Evolutionary conservation across 2,329 filamentous ascomycete species (phyloP).

Genomic region (Dothistroma septosporum): DNA sequence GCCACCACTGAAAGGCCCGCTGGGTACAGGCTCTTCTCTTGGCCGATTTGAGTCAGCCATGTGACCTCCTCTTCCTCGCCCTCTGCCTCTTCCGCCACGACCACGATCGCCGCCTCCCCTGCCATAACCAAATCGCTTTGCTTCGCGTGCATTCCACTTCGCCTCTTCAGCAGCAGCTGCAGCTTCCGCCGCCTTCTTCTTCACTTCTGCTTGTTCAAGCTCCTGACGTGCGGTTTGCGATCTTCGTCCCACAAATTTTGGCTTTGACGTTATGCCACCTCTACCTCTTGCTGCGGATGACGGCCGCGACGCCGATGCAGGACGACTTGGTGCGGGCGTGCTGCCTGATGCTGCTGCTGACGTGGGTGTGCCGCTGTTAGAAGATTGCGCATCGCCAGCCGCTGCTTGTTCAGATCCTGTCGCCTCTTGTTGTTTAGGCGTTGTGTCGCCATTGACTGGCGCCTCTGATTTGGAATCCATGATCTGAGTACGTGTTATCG

Average conservation of each 20-base stretch:
- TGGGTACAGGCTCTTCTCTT: slow-evolving; percentile 30
- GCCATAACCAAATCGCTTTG: slow-evolving; percentile 25
- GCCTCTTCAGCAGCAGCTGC: slow-evolving; percentile 33
- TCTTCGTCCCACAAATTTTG: slow-evolving; percentile 43
- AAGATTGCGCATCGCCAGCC: slow-evolving; percentile 1
- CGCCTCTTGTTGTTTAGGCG: neutral
- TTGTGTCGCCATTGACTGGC: neutral
- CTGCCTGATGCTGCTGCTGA: neutral
- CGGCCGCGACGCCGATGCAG: slow-evolving; percentile 11
- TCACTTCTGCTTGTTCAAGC: slow-evolving; percentile 38
- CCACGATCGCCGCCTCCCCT: slow-evolving; percentile 22
- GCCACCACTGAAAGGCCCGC: slow-evolving; percentile 42
- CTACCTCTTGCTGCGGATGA: slow-evolving; percentile 15
- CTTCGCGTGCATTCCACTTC: slow-evolving; percentile 24
- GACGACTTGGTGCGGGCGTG: slow-evolving; percentile 2
- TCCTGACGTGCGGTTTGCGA: slow-evolving; percentile 45
- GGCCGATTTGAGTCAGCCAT: slow-evolving; percentile 34
- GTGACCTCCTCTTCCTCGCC: slow-evolving; percentile 38
- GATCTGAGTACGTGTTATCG: neutral
- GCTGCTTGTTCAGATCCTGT: slow-evolving; percentile 2
- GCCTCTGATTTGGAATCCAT: neutral
- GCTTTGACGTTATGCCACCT: slow-evolving; percentile 29
- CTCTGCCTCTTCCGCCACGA: slow-evolving; percentile 28
- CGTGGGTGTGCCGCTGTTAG: neutral
- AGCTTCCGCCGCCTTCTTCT: slow-evolving; percentile 38